Evolutionary conservation across 192 early-diverging fungal species (phyloP).

Genomic region (Podila minutissima): DNA sequence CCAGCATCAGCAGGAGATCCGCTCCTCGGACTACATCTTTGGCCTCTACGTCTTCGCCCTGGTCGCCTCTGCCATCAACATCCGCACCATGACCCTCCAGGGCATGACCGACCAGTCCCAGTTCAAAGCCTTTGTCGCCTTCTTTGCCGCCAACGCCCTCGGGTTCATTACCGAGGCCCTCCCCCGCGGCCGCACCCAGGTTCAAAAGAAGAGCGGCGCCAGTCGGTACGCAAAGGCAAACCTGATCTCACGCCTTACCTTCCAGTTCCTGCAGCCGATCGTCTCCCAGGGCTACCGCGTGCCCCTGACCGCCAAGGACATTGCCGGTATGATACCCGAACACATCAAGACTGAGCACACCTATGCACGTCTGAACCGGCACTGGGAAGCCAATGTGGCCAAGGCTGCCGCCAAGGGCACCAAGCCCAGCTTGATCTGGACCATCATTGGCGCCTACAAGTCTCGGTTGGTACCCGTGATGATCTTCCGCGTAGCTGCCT

Average conservation of each 20-base stretch:
- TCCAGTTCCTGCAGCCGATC: conserved; percentile 46
- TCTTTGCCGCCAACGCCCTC: conserved; percentile 22
- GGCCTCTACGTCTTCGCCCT: conserved; percentile 26
- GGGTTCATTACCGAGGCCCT: conserved; percentile 37
- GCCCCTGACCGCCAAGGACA: conserved; percentile 28
- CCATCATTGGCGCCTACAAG: conserved; percentile 20
- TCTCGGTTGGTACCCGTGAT: conserved; percentile 28
- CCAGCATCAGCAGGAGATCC: conserved; percentile 25
- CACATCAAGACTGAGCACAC: conserved; percentile 25
- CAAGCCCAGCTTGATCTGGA: conserved; percentile 24
- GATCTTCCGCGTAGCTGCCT: conserved; percentile 27
- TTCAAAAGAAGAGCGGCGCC: conserved; percentile 11
- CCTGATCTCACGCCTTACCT: conserved; percentile 27
- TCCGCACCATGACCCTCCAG: conserved; percentile 34
- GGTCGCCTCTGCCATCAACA: conserved; percentile 35
- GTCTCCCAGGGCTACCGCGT: conserved; percentile 35
- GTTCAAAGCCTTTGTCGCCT: conserved; percentile 29
- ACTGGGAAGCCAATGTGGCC: conserved; percentile 21
- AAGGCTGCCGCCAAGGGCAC: conserved; percentile 19
- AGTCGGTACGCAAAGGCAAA: conserved; percentile 45
- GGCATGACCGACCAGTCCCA: conserved; percentile 7
- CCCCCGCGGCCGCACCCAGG: conserved; percentile 33
- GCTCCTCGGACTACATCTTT: conserved; percentile 29
- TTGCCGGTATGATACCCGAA: conserved; percentile 29
- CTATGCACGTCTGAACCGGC: conserved; percentile 1